Base-by-base conservation (phyloP, 306 rosid species). In the Ammopiptanthus mongolicus region DNA sequence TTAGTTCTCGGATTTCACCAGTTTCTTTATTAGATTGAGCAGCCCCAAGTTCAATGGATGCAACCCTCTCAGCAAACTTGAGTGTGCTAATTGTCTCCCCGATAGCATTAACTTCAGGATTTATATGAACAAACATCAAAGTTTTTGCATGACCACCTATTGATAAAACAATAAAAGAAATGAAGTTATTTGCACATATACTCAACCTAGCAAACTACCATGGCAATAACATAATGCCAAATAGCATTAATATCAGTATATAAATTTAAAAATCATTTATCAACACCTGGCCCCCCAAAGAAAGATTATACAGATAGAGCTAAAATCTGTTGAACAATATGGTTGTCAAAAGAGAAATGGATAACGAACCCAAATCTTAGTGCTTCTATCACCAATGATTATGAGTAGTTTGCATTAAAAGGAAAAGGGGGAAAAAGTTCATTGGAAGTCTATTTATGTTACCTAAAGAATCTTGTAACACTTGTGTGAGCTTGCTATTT, bases 31-130 rank as follows among this genome's bases (percentile, higher is more conserved):
- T 89, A 28, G 97, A 89, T 34, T 88, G 89, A 33, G 99, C 99
- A 74, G 97, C 96, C 64, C 99, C 99, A 62, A 92, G 95, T 78
- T 92, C 97, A 65, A 96, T 90, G 73, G 96, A 87, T 7, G 96
- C 89, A 61, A 90, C 98, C 83, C 99, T 96, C 84, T 96, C 99
- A 21, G 99, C 98, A 82, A 96, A 96, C 83, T 96, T 96, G 75
- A 96, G 99, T 12, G 98, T 96, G 86, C 99, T 96, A 72, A 90
- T 89, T 28, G 99, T 96, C 87, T 96, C 99, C 69, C 99, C 99
- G 18, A 90, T 79, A 12, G 99, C 90, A 78, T 87, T 89, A 9
- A 85, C 74, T 77, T 96, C 99, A n/a, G 98, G 97, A 71, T 92
- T 96, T 86, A 96, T 89, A 83, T 96, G 99, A 50, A 96, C 99